phyloP scores from a whole-genome alignment of 2,329 filamentous ascomycete species.

The Alternaria sp. region DNA sequence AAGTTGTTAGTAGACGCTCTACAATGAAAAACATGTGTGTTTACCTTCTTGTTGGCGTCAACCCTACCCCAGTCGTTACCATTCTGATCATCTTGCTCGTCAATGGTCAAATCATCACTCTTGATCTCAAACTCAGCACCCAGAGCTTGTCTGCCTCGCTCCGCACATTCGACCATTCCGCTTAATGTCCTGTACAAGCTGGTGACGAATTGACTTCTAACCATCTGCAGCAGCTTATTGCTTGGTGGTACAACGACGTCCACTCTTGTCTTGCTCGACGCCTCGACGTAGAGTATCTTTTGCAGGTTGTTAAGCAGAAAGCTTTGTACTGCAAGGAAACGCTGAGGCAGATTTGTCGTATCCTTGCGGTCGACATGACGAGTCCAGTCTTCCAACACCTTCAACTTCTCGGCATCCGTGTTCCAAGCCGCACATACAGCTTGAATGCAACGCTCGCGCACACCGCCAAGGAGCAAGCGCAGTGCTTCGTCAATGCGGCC shows the following conservation, averaged over 20 bases:
- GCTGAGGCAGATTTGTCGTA: slow-evolving; percentile 86
- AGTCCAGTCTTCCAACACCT: slow-evolving; percentile 92
- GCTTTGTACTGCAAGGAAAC: slow-evolving; percentile 85
- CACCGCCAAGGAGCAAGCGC: slow-evolving; percentile 74
- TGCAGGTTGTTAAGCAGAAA: slow-evolving; percentile 86
- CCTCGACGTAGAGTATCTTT: slow-evolving; percentile 93
- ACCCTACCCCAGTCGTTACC: slow-evolving; percentile 37
- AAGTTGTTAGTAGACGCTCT: slow-evolving; percentile 22
- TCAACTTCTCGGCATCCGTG: slow-evolving; percentile 89
- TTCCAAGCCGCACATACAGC: slow-evolving; percentile 93
- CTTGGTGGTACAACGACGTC: slow-evolving; percentile 87
- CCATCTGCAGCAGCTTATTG: slow-evolving; percentile 86
- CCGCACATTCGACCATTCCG: slow-evolving; percentile 96
- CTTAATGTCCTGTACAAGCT: slow-evolving; percentile 93
- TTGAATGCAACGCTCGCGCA: slow-evolving; percentile 83
- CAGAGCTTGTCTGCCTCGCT: slow-evolving; percentile 70
- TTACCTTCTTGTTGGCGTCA: slow-evolving; percentile 48
- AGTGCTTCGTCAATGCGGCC: slow-evolving; percentile 70
- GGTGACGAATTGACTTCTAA: slow-evolving; percentile 88
- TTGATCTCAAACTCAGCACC: slow-evolving; percentile 63
- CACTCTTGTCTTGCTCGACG: slow-evolving; percentile 74
- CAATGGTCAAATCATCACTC: slow-evolving; percentile 56
- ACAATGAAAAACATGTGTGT: too few relatives aligned
- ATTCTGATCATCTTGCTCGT: slow-evolving; percentile 33
- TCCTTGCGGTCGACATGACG: slow-evolving; percentile 81